Base-by-base conservation (phyloP, 1,139 yeast species). In the Sugiyamaella grinbergsii region DNA sequence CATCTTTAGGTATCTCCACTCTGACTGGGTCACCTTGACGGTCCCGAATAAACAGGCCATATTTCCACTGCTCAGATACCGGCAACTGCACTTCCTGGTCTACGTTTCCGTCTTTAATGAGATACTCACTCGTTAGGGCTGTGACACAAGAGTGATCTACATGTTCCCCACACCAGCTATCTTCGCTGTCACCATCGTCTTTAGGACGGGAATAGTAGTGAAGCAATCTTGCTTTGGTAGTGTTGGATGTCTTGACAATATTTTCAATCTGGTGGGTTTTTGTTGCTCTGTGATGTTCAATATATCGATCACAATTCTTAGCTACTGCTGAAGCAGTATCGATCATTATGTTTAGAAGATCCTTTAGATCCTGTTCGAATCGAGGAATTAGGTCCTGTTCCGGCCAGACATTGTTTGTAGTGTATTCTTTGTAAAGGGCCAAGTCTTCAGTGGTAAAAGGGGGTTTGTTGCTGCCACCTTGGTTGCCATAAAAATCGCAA, bases 151-250 rank as follows among this genome's bases (percentile, higher is more conserved):
- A 78, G 60, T 81, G 86, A 63, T 82, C 86, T 42, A 76, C 59
- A 61, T 82, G 87, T 57, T 80, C 83, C 1, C 85, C 85, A 65
- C 87, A 82, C 86, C 87, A 82, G 48, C 68, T 72, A 36, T 59
- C 63, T 3, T 54, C 55, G 5, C 54, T 49, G 2, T 52, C 48
- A 1, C 26, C 7, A 10, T 26, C 37, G 15, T 45, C 46, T 4
- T 46, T 46, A 5, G 31, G 50, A 6, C 47, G 40, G 45, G 48
- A 80, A 76, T 60, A 80, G 60, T 82, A 82, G 57, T 81, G 85
- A 46, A 82, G 65, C 36, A 82, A 65, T 23, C 86, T 66, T 0
- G 86, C 86, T 59, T 81, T 81, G 20, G 85, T 75, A 33, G 83
- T 77, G 13, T 80, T 77, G 6, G 83, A 79, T 7, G 71, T 64